Percentiles rank a stretch among this genome's conserved stretches.
phyloP scores from a whole-genome alignment of 2,329 filamentous ascomycete genomes.

The Aspergillus alliaceus region DNA sequence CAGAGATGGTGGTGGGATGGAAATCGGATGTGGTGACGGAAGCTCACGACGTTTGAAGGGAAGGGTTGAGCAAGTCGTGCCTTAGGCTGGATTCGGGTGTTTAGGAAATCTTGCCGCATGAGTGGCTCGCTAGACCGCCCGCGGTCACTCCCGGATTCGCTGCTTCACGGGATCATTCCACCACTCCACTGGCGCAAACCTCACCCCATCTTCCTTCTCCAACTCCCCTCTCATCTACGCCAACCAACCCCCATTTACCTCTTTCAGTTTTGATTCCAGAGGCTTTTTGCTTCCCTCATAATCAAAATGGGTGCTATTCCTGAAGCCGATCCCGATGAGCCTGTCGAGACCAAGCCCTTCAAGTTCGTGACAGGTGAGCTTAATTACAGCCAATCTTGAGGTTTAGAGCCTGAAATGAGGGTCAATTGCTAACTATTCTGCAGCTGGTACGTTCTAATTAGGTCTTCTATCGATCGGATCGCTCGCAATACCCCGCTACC shows the following conservation, averaged over 20 bases:
- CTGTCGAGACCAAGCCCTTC: slow-evolving; percentile 96
- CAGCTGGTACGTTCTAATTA: slow-evolving; percentile 49
- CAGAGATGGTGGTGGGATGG: slow-evolving; percentile 21
- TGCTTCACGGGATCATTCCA: slow-evolving; percentile 34
- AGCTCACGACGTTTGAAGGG: slow-evolving; percentile 19
- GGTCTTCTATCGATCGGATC: slow-evolving; percentile 12
- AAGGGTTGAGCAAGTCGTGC: slow-evolving; percentile 15
- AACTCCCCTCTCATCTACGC: slow-evolving; percentile 21
- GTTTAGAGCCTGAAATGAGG: slow-evolving; percentile 27
- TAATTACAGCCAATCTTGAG: slow-evolving; percentile 14
- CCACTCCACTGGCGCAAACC: slow-evolving; percentile 30
- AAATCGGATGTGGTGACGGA: slow-evolving; percentile 21
- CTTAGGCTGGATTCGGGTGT: slow-evolving; percentile 33
- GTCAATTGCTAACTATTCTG: slow-evolving; percentile 42
- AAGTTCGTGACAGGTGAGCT: slow-evolving; percentile 98
- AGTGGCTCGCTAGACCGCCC: slow-evolving; percentile 40
- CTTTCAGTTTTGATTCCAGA: slow-evolving; percentile 8
- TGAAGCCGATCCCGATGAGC: slow-evolving; percentile 65
- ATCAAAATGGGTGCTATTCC: slow-evolving; percentile 80
- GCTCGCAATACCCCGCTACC: slow-evolving; percentile 8
- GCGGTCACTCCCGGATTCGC: slow-evolving; percentile 39
- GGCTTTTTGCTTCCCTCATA: slow-evolving; percentile 20
- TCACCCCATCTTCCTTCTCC: slow-evolving; percentile 26
- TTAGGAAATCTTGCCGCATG: slow-evolving; percentile 36
- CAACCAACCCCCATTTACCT: slow-evolving; percentile 10